These are phyloP conservation scores for Coemansia sp. DNA, from an alignment of 192 early-diverging fungal species.

Conservation along the genomic window DNA sequence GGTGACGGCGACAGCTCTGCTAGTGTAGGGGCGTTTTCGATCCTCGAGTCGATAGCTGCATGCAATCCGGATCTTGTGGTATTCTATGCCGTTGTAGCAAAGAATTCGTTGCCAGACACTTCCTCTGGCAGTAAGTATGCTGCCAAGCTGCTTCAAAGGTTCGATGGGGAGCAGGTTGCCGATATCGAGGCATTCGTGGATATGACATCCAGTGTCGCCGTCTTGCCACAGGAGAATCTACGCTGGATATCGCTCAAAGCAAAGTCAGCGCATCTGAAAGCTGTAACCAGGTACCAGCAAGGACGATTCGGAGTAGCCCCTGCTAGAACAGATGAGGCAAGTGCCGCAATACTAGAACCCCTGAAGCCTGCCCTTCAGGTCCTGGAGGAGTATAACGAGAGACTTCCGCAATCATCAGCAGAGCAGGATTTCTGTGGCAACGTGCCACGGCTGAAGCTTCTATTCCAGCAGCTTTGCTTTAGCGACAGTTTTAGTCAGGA, in stretches of 20 bases:
- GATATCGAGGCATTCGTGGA: slow-evolving; percentile 20
- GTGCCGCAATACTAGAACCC: not conserved
- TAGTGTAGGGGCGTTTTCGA: slow-evolving; percentile 10
- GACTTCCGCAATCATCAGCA: slow-evolving; percentile 1
- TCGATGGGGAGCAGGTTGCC: slow-evolving; percentile 15
- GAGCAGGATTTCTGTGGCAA: slow-evolving; percentile 19
- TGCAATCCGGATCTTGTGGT: slow-evolving; percentile 26
- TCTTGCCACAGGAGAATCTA: slow-evolving; percentile 33
- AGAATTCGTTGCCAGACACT: slow-evolving; percentile 16
- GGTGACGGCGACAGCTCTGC: not conserved
- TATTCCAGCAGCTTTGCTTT: slow-evolving; percentile 20
- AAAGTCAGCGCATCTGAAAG: slow-evolving; percentile 20
- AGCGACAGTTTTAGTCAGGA: not conserved
- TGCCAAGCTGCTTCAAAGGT: slow-evolving; percentile 8
- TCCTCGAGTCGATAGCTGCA: slow-evolving; percentile 15
- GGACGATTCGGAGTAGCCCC: not conserved
- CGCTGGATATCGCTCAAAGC: slow-evolving; percentile 27
- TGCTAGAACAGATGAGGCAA: not conserved
- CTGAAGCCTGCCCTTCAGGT: slow-evolving; percentile 13
- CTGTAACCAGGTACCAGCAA: slow-evolving; percentile 5
- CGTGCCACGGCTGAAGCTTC: slow-evolving; percentile 8
- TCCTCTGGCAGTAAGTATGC: slow-evolving; percentile 4
- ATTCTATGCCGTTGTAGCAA: slow-evolving; percentile 34
- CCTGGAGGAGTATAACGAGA: slow-evolving; percentile 14
- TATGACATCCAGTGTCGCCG: slow-evolving; percentile 9